Evolutionary conservation across 1,139 yeast genomes (phyloP).

Genomic region (Sugiyamaella paludigena): DNA sequence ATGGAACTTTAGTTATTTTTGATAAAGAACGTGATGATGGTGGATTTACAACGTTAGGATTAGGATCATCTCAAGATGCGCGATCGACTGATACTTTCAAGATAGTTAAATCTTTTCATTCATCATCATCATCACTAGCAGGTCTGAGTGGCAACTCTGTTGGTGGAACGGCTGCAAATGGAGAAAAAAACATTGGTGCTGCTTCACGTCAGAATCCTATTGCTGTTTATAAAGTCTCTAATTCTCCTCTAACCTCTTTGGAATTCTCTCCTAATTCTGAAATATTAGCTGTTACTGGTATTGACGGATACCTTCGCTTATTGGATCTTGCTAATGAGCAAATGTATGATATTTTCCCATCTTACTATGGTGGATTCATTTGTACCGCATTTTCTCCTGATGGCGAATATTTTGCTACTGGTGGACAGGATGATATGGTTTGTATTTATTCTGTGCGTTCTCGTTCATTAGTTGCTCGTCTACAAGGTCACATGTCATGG

Average conservation of each 20-base stretch:
- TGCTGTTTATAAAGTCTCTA: conserved; percentile 62
- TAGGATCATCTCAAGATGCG: conserved; percentile 25
- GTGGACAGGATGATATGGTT: conserved; percentile 49
- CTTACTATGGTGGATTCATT: conserved; percentile 67
- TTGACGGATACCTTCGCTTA: conserved; percentile 64
- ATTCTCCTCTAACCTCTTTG: conserved; percentile 54
- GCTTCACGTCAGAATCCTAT: conserved; percentile 43
- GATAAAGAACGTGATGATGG: conserved; percentile 45
- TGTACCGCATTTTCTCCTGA: conserved; percentile 63
- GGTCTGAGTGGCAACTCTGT: no score
- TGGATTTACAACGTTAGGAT: conserved; percentile 27
- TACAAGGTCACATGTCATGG: conserved; percentile 70
- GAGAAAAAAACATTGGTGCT: not conserved
- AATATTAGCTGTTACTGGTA: conserved; percentile 53
- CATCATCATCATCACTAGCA: no score
- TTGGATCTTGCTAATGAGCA: conserved; percentile 51
- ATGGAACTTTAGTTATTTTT: conserved; percentile 42
- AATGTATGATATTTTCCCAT: conserved; percentile 59
- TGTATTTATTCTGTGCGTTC: conserved; percentile 36
- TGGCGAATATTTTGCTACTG: conserved; percentile 53
- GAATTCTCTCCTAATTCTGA: conserved; percentile 47
- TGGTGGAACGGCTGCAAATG: conserved; percentile 4
- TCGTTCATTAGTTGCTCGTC: conserved; percentile 38
- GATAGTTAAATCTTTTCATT: conserved; percentile 28
- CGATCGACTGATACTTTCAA: conserved; percentile 31